Evolutionary conservation across 306 rosid species (phyloP), one percentile per base, ranked within the genome.

Genomic region (Corylus americana): DNA sequence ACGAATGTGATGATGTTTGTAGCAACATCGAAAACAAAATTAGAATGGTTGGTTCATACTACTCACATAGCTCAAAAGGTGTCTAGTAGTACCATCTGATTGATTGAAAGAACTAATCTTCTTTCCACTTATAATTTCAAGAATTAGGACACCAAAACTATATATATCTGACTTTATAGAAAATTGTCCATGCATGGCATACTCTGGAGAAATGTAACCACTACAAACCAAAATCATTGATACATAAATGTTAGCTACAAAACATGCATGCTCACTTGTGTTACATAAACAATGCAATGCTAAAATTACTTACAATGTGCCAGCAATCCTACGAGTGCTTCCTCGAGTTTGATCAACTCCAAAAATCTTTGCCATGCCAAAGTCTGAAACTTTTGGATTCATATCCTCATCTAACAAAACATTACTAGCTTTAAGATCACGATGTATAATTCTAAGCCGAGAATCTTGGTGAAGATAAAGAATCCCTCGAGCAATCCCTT

Each of bases 301-400:
- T 22, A 22, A 22, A 22, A 22, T 22, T 22, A 70, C 90, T 86
- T 59, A 89, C 92, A 55, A 48, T 29, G 92, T 89, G 20, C 92
- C 92, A 14, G 79, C 92, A 59, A 89, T 67, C 77, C 83, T 83
- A 5, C 8, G 58, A 6, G 90, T 85, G 74, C 45, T 78, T 71
- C 68, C 86, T 70, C 73, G 77, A 50, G 80, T 84, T 77, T 89
- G 85, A 82, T 85, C 84, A 6, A 27, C 62, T 42, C 68, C 75
- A 29, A 87, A 58, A 27, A 87, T 80, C 47, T 76, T 82, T 61
- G 90, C 85, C 85, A 80, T 55, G 0, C 89, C 91, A 81, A 88
- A 88, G 27, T 90, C 87, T 4, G 92, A 55, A 31, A 90, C 83
- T 55, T 88, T 90, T 55, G 87, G 68, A 50, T 86, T 77, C 74